phyloP scores from a whole-genome alignment of 2,329 filamentous ascomycete species.

The Aureobasidium sp. region DNA sequence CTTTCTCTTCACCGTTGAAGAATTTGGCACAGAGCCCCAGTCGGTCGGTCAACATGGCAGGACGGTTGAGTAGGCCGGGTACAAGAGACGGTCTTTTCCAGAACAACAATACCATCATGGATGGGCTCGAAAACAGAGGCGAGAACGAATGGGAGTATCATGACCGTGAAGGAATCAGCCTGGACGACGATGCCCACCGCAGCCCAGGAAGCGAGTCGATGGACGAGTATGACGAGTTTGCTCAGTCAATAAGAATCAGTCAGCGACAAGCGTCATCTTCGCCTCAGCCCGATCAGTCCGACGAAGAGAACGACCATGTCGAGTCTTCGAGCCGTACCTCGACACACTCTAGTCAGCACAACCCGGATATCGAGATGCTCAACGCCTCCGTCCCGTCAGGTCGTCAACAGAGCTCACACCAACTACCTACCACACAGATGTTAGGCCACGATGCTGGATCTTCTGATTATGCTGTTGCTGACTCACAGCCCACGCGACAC shows the following conservation, averaged over 20 bases:
- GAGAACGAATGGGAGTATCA: slow-evolving; percentile 15
- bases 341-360: neutral
- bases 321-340: slow-evolving; percentile 8
- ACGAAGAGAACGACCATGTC: neutral
- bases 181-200: slow-evolving; percentile 12
- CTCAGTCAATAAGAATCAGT: slow-evolving; percentile 29
- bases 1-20: slow-evolving; percentile 17
- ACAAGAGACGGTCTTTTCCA: slow-evolving; percentile 17
- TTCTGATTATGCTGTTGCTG: slow-evolving; percentile 36
- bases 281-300: neutral
- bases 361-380: neutral
- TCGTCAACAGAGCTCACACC: slow-evolving; percentile 4
- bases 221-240: slow-evolving; percentile 34
- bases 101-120: neutral
- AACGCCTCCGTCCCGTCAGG: neutral
- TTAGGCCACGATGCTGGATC: neutral
- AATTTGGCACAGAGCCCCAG: slow-evolving; percentile 23
- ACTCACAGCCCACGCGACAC: slow-evolving; percentile 37
- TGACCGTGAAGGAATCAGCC: slow-evolving; percentile 14
- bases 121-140: neutral
- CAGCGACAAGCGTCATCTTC: slow-evolving; percentile 19
- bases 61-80: neutral
- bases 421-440: neutral
- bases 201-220: slow-evolving; percentile 16
- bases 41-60: neutral